Evolutionary conservation across 2,329 filamentous ascomycete species (phyloP).

Genomic region (Lecanoromycetidae sp.): DNA sequence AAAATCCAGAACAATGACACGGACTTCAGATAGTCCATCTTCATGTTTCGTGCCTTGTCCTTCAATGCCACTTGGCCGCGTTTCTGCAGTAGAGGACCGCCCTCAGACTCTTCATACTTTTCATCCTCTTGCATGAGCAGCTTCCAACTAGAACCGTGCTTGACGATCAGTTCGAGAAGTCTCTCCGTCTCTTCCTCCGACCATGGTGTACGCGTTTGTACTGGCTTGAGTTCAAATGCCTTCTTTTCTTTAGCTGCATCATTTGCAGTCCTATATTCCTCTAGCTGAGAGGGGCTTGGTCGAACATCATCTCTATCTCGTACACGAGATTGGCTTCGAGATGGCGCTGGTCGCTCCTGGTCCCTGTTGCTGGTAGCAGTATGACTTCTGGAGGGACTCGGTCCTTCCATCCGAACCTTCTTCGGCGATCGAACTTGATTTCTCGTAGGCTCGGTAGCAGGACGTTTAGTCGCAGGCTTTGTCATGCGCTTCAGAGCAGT

Average conservation of each 20-base stretch:
- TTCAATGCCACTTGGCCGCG: conserved; percentile 24
- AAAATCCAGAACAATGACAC: conserved; percentile 12
- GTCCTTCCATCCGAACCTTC: background rate
- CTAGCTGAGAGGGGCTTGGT: conserved; percentile 1
- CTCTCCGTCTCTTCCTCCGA: conserved; percentile 13
- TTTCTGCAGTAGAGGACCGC: conserved; percentile 6
- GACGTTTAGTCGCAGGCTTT: conserved; percentile 5
- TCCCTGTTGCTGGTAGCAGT: too few species aligned
- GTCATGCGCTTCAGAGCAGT: background rate
- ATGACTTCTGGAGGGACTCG: too few species aligned
- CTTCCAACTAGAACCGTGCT: conserved; percentile 15
- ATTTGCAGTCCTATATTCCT: conserved; percentile 11
- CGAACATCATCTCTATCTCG: background rate
- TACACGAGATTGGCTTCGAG: background rate
- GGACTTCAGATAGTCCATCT: conserved; percentile 29
- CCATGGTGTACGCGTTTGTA: conserved; percentile 16
- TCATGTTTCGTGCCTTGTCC: conserved; percentile 33
- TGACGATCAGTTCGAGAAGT: conserved; percentile 14
- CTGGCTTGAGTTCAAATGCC: conserved; percentile 1
- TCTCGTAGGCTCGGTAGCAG: background rate
- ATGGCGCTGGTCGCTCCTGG: background rate
- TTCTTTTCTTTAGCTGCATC: conserved; percentile 7
- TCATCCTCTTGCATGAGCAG: too few species aligned
- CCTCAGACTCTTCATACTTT: conserved; percentile 4
- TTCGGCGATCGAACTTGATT: conserved; percentile 5